phyloP scores from a whole-genome alignment of 2,329 filamentous ascomycete genomes.

The Trichoderma semiorbis region DNA sequence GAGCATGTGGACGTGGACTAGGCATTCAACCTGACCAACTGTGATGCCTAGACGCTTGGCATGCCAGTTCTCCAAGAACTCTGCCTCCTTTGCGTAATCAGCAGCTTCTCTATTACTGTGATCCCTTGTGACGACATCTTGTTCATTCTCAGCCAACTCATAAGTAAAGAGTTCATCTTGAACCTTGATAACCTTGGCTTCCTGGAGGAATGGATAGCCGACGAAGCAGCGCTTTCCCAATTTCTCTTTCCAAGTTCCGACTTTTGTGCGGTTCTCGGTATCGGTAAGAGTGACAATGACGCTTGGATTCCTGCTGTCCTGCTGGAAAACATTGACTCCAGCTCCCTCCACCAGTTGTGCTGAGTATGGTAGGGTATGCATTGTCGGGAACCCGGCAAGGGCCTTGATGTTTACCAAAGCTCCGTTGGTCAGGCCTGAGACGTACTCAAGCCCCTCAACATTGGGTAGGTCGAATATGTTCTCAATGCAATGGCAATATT shows the following conservation, averaged over 20 bases:
- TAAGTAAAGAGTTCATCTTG: slow-evolving; percentile 95
- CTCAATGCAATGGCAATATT: slow-evolving; percentile 84
- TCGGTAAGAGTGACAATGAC: slow-evolving; percentile 84
- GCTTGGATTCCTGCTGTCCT: slow-evolving; percentile 94
- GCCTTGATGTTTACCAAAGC: slow-evolving; percentile 78
- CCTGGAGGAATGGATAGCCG: slow-evolving; percentile 91
- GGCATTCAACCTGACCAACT: slow-evolving; percentile 80
- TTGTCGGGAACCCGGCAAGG: slow-evolving; percentile 88
- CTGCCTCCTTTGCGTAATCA: slow-evolving; percentile 79
- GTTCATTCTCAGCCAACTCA: slow-evolving; percentile 61
- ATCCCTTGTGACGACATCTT: slow-evolving; percentile 63
- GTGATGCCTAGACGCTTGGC: slow-evolving; percentile 87
- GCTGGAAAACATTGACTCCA: slow-evolving; percentile 90
- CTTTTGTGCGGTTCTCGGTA: slow-evolving; percentile 66
- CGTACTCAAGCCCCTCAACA: slow-evolving; percentile 83
- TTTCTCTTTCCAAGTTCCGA: slow-evolving; percentile 70
- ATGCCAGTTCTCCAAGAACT: slow-evolving; percentile 80
- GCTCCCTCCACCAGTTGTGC: slow-evolving; percentile 70
- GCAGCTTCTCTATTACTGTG: slow-evolving; percentile 75
- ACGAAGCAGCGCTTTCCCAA: slow-evolving; percentile 85
- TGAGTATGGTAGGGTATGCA: slow-evolving; percentile 80
- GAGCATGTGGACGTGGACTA: slow-evolving; percentile 90
- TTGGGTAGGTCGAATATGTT: slow-evolving; percentile 95
- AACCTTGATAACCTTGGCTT: slow-evolving; percentile 83
- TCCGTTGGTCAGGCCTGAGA: slow-evolving; percentile 78